phyloP scores from a whole-genome alignment of 306 rosid genomes.

The Fragaria ananassa region DNA sequence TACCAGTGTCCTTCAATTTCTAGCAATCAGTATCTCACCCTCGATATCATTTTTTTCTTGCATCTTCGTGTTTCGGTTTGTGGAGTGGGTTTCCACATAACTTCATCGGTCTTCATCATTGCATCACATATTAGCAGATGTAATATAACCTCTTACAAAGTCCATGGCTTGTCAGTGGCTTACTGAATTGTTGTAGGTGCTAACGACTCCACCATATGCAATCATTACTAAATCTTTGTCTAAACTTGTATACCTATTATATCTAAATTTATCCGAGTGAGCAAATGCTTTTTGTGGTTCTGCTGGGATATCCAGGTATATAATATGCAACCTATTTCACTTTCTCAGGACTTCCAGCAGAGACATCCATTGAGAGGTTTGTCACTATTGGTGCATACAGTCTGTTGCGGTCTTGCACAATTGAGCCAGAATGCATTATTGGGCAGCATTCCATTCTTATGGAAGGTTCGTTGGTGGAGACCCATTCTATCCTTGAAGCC shows the following conservation, averaged over 20 bases:
- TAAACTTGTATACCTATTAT: background rate
- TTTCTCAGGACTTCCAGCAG: constrained; percentile 88
- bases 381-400: constrained; percentile 93
- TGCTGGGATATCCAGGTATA: constrained; percentile 7
- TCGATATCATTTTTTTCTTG: background rate
- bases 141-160: background rate
- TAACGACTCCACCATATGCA: background rate
- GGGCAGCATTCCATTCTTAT: constrained; percentile 97
- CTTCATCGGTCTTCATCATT: background rate
- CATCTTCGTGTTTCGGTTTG: background rate
- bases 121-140: background rate
- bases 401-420: constrained; percentile 88
- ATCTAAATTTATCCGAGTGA: background rate
- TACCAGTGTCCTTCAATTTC: background rate
- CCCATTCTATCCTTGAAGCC: constrained; percentile 94
- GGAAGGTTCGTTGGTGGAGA: constrained; percentile 98
- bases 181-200: background rate
- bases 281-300: background rate
- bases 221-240: background rate
- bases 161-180: background rate
- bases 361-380: constrained; percentile 74
- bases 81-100: background rate
- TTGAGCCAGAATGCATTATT: constrained; percentile 95
- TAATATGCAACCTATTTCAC: constrained; percentile 22
- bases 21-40: background rate